Evolutionary conservation across 306 rosid species (phyloP), one percentile per base, ranked within the genome.

Genomic region (Dalbergia cochinchinensis): DNA sequence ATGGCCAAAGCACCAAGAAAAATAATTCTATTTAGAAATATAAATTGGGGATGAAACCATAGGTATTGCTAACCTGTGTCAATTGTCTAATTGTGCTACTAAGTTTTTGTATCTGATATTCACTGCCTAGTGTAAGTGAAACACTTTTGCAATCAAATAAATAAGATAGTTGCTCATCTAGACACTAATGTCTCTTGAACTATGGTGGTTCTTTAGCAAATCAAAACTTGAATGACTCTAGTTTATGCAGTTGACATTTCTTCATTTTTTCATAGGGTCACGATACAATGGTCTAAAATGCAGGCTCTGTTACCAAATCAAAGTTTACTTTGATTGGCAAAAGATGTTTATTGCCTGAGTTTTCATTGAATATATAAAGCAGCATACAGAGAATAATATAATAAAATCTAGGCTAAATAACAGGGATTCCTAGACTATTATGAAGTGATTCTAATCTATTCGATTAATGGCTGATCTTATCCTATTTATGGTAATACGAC

Each of bases 101-200:
- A n/a, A 20, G 63, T 37, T 16, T 26, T 26, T 26, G 3, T 26
- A 26, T 26, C 31, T 59, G 14, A 48, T 63, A 60, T 41, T 86
- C 67, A 39, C 31, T 69, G 50, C 66, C 31, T 45, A 75, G 31
- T 68, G 16, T 61, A 44, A 48, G 45, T 53, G 20, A 34, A 65
- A 13, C 33, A 22, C 44, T 78, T 59, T 39, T 78, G 41, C 74
- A 55, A 22, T 26, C 54, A 31, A 67, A 68, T 71, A 78, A 55
- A 47, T 51, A 76, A 73, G 22, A 55, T 33, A 42, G 44, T 37
- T 47, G 35, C 11, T 26, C 39, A 50, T 55, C 48, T 45, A 16
- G 65, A 67, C 16, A 76, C 75, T 64, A 35, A 13, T 51, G 44
- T 79, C 82, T 85, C 34, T 66, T 71, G 47, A 78, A 83, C 82